Evolutionary conservation across 108 stramenopile genomes (phyloP).

Genomic region (Skeletonema costatum): DNA sequence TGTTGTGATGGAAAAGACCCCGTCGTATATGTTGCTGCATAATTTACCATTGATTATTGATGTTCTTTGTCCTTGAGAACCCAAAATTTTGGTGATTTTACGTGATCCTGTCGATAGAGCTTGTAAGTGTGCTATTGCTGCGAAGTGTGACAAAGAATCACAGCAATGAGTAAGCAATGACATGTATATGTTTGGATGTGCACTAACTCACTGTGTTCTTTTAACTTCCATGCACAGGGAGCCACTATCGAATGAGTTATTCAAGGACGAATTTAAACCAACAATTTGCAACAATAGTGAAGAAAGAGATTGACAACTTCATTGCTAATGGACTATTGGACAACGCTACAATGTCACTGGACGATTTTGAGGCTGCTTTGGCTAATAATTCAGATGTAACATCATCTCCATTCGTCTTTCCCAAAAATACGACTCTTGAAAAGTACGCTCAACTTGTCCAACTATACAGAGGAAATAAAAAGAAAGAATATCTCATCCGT

Average conservation of each 20-base stretch:
- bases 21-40: background rate
- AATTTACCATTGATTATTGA: background rate
- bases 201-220: too few species aligned
- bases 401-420: slow-evolving; percentile 2
- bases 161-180: too few species aligned
- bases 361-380: background rate
- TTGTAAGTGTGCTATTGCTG: background rate
- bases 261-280: background rate
- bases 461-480: background rate
- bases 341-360: background rate
- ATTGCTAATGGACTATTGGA: slow-evolving; percentile 4
- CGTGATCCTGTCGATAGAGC: slow-evolving; percentile 11
- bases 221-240: too few species aligned
- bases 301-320: slow-evolving; percentile 3
- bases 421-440: background rate
- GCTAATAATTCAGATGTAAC: background rate
- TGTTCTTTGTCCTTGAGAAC: slow-evolving; percentile 3
- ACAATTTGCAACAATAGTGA: background rate
- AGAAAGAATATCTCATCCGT: background rate
- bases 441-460: background rate
- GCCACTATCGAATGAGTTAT: slow-evolving; percentile 9
- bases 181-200: background rate
- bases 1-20: slow-evolving; percentile 10
- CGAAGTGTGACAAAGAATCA: too few species aligned
- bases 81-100: slow-evolving; percentile 10